Conservation (phyloP, 2,329 filamentous ascomycete genomes). For the Neurospora sp. region DNA sequence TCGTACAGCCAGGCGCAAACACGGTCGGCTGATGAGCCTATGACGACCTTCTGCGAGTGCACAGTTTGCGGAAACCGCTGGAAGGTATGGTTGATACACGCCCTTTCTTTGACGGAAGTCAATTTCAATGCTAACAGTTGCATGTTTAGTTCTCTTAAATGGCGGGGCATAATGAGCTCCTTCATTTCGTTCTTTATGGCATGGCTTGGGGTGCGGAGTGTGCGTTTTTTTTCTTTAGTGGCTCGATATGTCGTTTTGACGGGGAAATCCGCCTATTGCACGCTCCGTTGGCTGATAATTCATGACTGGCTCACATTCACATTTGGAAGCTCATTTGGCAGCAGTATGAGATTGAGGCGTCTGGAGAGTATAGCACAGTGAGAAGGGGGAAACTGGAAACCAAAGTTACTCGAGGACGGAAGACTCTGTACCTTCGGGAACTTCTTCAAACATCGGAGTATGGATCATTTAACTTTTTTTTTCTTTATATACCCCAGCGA, state of each 20-base stretch:
- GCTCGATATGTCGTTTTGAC: background rate
- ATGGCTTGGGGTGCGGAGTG: background rate
- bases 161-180: background rate
- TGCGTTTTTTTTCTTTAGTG: background rate
- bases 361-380: background rate
- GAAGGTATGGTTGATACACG: constrained; percentile 42
- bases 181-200: background rate
- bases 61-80: constrained; percentile 59
- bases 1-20: constrained; percentile 96
- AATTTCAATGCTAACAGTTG: constrained; percentile 3
- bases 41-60: constrained; percentile 68
- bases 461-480: background rate
- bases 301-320: background rate
- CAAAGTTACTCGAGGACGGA: background rate
- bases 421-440: background rate
- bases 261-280: background rate
- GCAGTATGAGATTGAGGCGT: background rate
- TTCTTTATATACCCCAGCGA: background rate
- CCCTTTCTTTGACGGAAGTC: background rate
- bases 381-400: background rate
- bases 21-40: constrained; percentile 86
- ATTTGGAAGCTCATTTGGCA: background rate
- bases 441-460: background rate
- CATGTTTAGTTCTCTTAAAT: constrained; percentile 20
- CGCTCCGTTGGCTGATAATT: background rate